Evolutionary conservation across 345 rosid genomes (phyloP).

Genomic region (Salix udensis): DNA sequence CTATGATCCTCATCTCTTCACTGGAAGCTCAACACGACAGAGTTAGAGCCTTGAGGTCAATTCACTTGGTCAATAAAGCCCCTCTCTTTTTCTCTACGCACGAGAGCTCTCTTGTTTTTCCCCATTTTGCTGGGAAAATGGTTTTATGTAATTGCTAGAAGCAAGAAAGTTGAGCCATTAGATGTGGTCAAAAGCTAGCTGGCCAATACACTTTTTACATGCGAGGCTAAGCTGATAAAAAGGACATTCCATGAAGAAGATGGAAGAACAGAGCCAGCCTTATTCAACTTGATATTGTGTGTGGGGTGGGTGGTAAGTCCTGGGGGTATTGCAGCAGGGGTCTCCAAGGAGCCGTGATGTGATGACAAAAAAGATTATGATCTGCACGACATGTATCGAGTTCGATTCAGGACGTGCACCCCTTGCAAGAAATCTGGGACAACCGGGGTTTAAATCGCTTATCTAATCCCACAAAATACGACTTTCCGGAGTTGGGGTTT

Average conservation of each 20-base stretch:
- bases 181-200: constrained; percentile 4
- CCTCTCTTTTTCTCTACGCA: neutral
- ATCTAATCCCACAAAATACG: accelerated
- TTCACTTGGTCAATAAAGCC: neutral
- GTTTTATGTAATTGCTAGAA: neutral
- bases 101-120: neutral
- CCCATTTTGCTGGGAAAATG: neutral
- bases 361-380: no score
- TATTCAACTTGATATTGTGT: neutral
- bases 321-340: constrained; percentile 2
- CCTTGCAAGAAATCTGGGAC: no score
- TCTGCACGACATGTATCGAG: no score
- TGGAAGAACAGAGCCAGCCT: neutral
- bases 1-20: constrained; percentile 11
- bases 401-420: no score
- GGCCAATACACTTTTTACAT: neutral
- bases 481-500: accelerated
- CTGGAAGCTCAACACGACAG: neutral
- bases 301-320: neutral
- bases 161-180: neutral
- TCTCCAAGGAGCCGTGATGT: accelerated
- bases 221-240: neutral
- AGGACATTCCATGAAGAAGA: neutral
- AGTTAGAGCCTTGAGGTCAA: neutral
- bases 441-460: accelerated